Base-by-base conservation (phyloP, 495 filamentous ascomycete genomes). In the Penicillium canariense region DNA sequence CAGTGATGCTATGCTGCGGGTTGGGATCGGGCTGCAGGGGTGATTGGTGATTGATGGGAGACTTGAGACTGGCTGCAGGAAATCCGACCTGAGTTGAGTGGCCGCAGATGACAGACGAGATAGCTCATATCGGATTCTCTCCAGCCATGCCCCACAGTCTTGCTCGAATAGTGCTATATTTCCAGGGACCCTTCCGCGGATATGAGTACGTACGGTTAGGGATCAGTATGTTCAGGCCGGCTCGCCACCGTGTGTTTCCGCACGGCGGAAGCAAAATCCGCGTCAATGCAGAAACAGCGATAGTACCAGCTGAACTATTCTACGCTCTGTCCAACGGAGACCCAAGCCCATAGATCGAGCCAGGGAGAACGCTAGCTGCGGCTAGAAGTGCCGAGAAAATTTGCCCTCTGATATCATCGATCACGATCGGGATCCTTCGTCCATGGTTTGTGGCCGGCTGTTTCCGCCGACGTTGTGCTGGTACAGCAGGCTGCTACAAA, bases 381-480 rank as follows among this genome's bases (percentile, higher is more conserved):
- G n/a, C n/a, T n/a, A n/a, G 10, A 35, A 4, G 32, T 38, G 32
- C 17, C 10, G 20, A 5, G 42, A 38, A 40, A 14, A 28, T 20
- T 42, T 17, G 43, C 15, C n/a, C 25, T 25, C 43, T 48, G 52
- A 54, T 48, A 48, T 48, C 52, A 54, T 54, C 30, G 5, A 17
- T 15, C 40, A 22, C 12, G 20, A 38, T 20, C 14, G n/a, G n/a
- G n/a, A n/a, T n/a, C n/a, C n/a, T n/a, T n/a, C n/a, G n/a, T n/a
- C n/a, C n/a, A n/a, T n/a, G n/a, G n/a, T n/a, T n/a, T n/a, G n/a
- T n/a, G n/a, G n/a, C n/a, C n/a, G n/a, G n/a, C n/a, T n/a, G n/a
- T n/a, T 20, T 23, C 15, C 15, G 15, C 15, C 15, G 15, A 0
- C 15, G 34, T 38, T n/a, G n/a, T n/a, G n/a, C n/a, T n/a, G n/a